Evolutionary conservation across 139 green algal species (phyloP).

Genomic region (Astrephomene gubernaculifera): DNA sequence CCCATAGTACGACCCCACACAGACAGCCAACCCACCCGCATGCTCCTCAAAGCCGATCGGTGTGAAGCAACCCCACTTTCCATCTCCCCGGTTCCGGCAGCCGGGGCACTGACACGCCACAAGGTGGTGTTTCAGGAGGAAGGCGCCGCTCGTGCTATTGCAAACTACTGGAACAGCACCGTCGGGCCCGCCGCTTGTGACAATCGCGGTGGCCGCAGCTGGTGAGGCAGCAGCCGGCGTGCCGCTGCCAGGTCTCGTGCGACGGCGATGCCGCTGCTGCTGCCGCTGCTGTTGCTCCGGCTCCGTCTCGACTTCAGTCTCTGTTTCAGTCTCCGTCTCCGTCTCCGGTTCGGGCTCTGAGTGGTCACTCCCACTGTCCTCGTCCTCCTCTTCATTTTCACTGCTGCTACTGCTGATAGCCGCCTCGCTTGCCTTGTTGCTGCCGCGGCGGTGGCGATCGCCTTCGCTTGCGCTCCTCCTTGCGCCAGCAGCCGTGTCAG

Average conservation of each 20-base stretch:
- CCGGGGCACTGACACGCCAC: neutral
- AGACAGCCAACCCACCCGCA: slow-evolving; percentile 23
- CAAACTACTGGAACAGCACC: neutral
- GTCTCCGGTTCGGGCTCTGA: neutral
- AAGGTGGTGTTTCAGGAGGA: slow-evolving; percentile 10
- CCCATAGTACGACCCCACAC: neutral
- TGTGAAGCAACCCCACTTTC: neutral
- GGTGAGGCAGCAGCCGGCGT: neutral
- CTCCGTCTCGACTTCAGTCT: neutral
- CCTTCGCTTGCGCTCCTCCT: neutral
- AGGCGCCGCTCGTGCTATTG: neutral
- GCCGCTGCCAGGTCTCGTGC: too few relatives aligned
- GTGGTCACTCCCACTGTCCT: neutral
- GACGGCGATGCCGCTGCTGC: neutral
- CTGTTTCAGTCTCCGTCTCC: neutral
- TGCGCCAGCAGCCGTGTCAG: neutral
- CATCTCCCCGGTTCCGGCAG: neutral
- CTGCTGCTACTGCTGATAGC: too few relatives aligned
- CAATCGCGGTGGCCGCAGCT: neutral
- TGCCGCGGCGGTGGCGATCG: neutral
- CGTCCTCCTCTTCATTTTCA: neutral
- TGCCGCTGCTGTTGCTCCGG: neutral
- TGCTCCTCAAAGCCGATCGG: slow-evolving; percentile 38
- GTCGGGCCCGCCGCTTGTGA: neutral
- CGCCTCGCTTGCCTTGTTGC: neutral